phyloP scores from a whole-genome alignment of 192 early-diverging fungal genomes.

The Nowakowskiella sp. region DNA sequence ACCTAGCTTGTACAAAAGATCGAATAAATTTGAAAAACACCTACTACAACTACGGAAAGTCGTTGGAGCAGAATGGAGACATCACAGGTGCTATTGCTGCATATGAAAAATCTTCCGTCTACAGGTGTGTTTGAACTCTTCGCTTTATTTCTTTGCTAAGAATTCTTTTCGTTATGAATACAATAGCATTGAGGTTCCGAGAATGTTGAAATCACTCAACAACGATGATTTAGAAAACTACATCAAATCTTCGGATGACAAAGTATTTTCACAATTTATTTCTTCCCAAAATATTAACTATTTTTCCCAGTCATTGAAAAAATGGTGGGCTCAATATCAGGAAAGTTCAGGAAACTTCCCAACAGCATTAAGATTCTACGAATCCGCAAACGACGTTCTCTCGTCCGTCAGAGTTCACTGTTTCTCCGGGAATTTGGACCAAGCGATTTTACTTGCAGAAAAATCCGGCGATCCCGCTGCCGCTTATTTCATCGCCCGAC shows the following conservation, averaged over 20 bases:
- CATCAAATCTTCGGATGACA: conserved; percentile 10
- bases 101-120: conserved; percentile 34
- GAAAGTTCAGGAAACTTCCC: conserved; percentile 32
- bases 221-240: conserved; percentile 28
- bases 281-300: not conserved
- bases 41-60: conserved; percentile 38
- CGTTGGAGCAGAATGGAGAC: conserved; percentile 39
- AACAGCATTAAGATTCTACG: conserved; percentile 39
- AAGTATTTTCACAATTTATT: conserved; percentile 1
- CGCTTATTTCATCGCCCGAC: conserved; percentile 36
- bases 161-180: not conserved
- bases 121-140: conserved; percentile 8
- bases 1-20: conserved; percentile 32
- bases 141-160: not conserved
- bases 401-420: conserved; percentile 43
- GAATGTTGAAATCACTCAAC: conserved; percentile 13
- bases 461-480: conserved; percentile 26
- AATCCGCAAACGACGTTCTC: conserved; percentile 30
- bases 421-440: conserved; percentile 30
- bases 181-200: conserved; percentile 22
- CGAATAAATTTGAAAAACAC: conserved; percentile 32
- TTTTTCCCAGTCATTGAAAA: conserved; percentile 20
- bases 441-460: conserved; percentile 37
- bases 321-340: conserved; percentile 52
- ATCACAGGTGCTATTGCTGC: conserved; percentile 41